phyloP scores from a whole-genome alignment of 2,329 filamentous ascomycete genomes.

The Lachnellula hyalina region DNA sequence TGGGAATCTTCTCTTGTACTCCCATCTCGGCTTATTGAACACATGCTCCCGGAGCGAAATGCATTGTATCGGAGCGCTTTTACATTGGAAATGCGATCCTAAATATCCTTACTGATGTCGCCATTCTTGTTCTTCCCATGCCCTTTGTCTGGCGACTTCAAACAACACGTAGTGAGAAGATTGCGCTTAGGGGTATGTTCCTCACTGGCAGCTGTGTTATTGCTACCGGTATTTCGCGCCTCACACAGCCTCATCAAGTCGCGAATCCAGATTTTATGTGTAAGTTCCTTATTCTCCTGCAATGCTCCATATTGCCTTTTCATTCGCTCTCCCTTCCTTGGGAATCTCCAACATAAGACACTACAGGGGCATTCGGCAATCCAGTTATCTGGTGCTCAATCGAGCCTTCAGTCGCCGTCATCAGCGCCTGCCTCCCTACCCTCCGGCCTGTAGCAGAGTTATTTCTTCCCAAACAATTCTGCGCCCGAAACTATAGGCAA shows the following conservation, averaged over 20 bases:
- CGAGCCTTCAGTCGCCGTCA: constrained; percentile 3
- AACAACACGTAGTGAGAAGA: not conserved
- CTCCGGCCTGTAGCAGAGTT: not conserved
- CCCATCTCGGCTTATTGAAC: constrained; percentile 4
- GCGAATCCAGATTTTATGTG: not conserved
- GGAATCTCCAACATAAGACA: not conserved
- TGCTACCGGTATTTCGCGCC: not conserved
- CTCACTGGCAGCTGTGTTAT: constrained; percentile 2
- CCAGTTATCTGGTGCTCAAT: constrained; percentile 5
- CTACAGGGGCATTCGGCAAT: not conserved
- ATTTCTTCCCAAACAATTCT: not conserved
- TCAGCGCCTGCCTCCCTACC: constrained; percentile 9
- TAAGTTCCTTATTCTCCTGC: not conserved
- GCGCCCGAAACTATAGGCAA: not conserved
- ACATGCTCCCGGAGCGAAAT: not conserved
- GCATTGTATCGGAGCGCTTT: not conserved
- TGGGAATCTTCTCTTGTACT: constrained; percentile 4
- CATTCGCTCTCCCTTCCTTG: too few species aligned
- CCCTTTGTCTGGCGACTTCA: constrained; percentile 6
- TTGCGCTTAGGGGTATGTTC: constrained; percentile 8
- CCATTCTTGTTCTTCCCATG: constrained; percentile 7
- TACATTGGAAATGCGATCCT: constrained; percentile 6
- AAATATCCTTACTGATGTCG: constrained; percentile 9
- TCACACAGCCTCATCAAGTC: not conserved
- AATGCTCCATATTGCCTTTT: too few species aligned